Base-by-base conservation (phyloP, 805 yeast species). In the Saccharomycopsis malanga region DNA sequence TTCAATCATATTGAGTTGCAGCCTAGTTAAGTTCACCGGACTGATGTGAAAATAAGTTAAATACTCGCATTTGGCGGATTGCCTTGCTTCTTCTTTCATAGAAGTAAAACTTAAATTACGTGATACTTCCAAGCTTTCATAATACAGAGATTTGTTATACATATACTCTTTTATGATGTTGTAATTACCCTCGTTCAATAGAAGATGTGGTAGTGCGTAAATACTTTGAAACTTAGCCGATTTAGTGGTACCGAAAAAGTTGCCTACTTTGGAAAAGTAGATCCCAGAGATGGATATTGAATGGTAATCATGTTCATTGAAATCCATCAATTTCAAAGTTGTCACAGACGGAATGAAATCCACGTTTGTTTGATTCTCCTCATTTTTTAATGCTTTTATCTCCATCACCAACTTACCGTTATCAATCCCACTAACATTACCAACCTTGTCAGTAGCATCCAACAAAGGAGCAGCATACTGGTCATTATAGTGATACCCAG, bases 21-120 rank as follows among this genome's bases (percentile, higher is more conserved):
- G 68, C 17, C 66, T 65, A 3, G 76, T 67, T 29, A 74, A 68
- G 10, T 70, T 68, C 14, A 87, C 77, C n/a, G 83, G 74, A 34
- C 75, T 75, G 17, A 85, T 61, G 57, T 87, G 95, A 42, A 87
- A 67, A 57, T 73, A 88, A 0, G 77, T 62, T 17, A 87, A 65
- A 53, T 71, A 79, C 60, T 89, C 98, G 63, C 98, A 89, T 14
- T 61, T 61, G 9, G 68, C 4, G 15, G 60, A 58, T 22, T 65
- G 64, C 34, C 21, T 25, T 2, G 23, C 50, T 14, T 45, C 50
- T 20, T 44, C 17, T 39, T 39, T 40, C 34, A 47, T 24, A 39
- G 12, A 12, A 4, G 7, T 18, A 25, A 37, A 20, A 4, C 44
- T 42, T 7, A 35, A 34, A 17, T 43, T 42, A 4, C 9, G 14